Base-by-base conservation (phyloP, 1,284 basidiomycete genomes). In the Boletus coffeatus region DNA sequence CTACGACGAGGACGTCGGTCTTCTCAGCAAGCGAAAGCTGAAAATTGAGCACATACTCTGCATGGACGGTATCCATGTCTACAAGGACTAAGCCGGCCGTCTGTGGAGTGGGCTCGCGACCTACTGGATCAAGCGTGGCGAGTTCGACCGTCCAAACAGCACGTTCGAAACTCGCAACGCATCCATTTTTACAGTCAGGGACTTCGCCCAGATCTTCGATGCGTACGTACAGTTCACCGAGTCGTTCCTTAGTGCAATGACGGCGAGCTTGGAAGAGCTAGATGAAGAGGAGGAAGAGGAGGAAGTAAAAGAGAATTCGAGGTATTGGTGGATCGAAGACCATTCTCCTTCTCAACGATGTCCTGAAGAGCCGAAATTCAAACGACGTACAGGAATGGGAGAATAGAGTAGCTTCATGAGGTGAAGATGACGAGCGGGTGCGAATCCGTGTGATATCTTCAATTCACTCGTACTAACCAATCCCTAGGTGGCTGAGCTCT, bases 341-440 rank as follows among this genome's bases (percentile, higher is more conserved):
- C 95, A 3, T 99, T 99, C 83, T 29, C 29, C 81, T 99, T 64
- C 89, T 98, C 61, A 99, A 99, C 73, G 96, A 98, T 69, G 97
- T 99, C 3, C 78, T 99, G 36, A 78, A 99, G 32, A 82, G 97
- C 62, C 81, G 97, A 68, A 99, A 99, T 79, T 93, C 94, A 1
- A 94, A 98, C 71, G 97, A 99, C 70, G 96, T 99, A 0, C 95
- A 97, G 70, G 97, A 99, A 75, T 99, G 97, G 97, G 96, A 98
- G 79, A 99, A 99, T 78, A 83, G 96, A 10, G 87, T 98, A n/a
- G 94, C 94, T 4, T 77, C 99, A 50, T 95, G 89, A 84, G 96
- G 92, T 13, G 89, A 94, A 59, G 86, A 98, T 69, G 96, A 99
- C 74, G 93, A 91, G 68, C 95, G 95, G 81, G 90, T 90, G 69